Conservation (phyloP, 2,329 filamentous ascomycete species). For the Aspergillus versicolor region DNA sequence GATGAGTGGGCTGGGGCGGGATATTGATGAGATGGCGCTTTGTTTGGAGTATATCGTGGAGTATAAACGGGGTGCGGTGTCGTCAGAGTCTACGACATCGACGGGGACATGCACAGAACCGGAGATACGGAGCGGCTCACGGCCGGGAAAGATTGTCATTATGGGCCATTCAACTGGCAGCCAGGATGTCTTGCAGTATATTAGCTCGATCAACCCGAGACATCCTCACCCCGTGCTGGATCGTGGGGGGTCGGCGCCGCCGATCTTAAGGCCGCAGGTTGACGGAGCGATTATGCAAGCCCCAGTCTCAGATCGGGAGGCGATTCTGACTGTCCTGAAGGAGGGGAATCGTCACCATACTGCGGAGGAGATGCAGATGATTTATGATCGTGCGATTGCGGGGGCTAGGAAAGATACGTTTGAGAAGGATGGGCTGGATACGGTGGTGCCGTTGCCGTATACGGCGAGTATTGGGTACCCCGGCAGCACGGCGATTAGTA, state of each 20-base stretch:
- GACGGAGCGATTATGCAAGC: conserved; percentile 80
- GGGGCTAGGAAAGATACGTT: conserved; percentile 20
- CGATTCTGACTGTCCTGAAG: conserved; percentile 41
- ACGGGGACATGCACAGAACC: too few species aligned
- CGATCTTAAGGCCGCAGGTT: conserved; percentile 51
- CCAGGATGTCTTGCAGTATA: conserved; percentile 67
- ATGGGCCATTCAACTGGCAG: conserved; percentile 71
- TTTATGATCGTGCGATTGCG: conserved; percentile 30
- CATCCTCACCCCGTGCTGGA: conserved; percentile 27
- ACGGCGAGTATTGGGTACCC: conserved; percentile 32
- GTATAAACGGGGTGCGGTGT: conserved; percentile 25
- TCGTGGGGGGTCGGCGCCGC: conserved; percentile 25
- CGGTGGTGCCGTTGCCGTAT: conserved; percentile 35
- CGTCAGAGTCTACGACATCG: too few species aligned
- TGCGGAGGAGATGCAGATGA: conserved; percentile 30
- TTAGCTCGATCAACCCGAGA: conserved; percentile 43
- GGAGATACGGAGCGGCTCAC: background rate
- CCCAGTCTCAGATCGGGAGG: conserved; percentile 74
- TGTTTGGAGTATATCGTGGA: conserved; percentile 53
- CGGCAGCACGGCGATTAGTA: conserved; percentile 48
- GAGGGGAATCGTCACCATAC: conserved; percentile 20
- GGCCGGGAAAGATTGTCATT: conserved; percentile 57
- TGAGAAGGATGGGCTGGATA: background rate
- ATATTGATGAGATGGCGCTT: conserved; percentile 54
- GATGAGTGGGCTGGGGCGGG: conserved; percentile 50